These are phyloP conservation scores for Xerocomellus chrysenteron DNA, from an alignment of 768 basidiomycete species.

Conservation along the genomic window DNA sequence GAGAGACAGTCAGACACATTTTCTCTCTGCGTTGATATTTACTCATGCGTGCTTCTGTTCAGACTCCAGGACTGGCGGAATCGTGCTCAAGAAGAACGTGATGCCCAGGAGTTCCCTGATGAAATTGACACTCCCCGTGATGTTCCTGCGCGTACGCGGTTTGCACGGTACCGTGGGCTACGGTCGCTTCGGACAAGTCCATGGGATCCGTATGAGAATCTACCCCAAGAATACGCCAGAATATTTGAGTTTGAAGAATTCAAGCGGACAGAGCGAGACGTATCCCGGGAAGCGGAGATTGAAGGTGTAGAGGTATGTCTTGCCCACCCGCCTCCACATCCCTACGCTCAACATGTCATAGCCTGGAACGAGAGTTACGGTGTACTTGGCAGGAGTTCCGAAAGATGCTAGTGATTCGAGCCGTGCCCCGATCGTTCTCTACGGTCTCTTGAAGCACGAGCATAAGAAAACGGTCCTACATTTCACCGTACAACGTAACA, in stretches of 20 bases:
- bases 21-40: not conserved
- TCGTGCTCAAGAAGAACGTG: conserved; percentile 71
- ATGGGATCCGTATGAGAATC: conserved; percentile 97
- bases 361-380: conserved; percentile 79
- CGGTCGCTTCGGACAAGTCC: conserved; percentile 91
- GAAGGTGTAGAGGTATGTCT: conserved; percentile 69
- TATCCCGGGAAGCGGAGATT: conserved; percentile 63
- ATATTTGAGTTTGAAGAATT: conserved; percentile 98
- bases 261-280: conserved; percentile 74
- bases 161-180: conserved; percentile 90
- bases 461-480: conserved; percentile 93
- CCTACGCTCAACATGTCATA: conserved; percentile 28
- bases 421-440: conserved; percentile 58
- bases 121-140: conserved; percentile 95
- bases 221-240: conserved; percentile 89
- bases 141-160: conserved; percentile 72
- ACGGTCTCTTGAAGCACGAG: conserved; percentile 89
- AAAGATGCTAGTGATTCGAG: conserved; percentile 44
- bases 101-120: conserved; percentile 89
- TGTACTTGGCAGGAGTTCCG: conserved; percentile 77
- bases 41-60: conserved; percentile 4
- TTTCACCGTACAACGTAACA: conserved; percentile 92
- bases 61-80: conserved; percentile 71
- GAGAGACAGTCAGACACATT: conserved; percentile 66
- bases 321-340: not conserved